Conservation (phyloP, 352 stramenopile genomes). For the Phytophthora agathidicida region DNA sequence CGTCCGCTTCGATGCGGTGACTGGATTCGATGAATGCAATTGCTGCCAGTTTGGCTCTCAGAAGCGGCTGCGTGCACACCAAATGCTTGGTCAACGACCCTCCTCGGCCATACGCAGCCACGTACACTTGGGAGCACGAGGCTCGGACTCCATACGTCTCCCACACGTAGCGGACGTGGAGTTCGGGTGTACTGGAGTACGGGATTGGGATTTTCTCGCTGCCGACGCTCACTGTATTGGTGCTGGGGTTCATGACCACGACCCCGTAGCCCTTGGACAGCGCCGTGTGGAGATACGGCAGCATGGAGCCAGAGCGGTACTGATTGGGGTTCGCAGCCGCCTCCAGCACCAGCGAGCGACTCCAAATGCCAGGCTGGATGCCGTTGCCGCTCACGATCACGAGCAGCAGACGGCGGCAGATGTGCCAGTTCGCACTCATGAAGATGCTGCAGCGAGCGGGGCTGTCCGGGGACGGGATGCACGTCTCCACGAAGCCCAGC, state of each 20-base stretch:
- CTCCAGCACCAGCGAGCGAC: constrained; percentile 81
- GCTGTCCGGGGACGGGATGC: constrained; percentile 73
- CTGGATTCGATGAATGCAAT: constrained; percentile 87
- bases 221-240: constrained; percentile 74
- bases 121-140: constrained; percentile 79
- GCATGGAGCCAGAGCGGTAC: constrained; percentile 85
- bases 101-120: constrained; percentile 77
- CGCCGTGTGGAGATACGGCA: constrained; percentile 81
- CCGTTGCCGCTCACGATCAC: constrained; percentile 85
- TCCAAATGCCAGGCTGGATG: constrained; percentile 89
- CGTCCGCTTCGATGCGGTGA: constrained; percentile 67
- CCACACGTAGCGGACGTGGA: constrained; percentile 85
- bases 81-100: constrained; percentile 78
- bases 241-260: constrained; percentile 83
- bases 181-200: constrained; percentile 74
- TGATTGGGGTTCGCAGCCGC: constrained; percentile 70
- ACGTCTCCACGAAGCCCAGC: constrained; percentile 83
- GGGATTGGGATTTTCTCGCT: constrained; percentile 81
- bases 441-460: constrained; percentile 79
- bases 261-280: constrained; percentile 83
- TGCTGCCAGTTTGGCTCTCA: constrained; percentile 67
- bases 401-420: constrained; percentile 72
- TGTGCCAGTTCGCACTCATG: constrained; percentile 86
- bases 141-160: constrained; percentile 79
- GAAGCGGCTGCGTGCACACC: constrained; percentile 67